Conservation (phyloP, 2,329 filamentous ascomycete genomes). For the Diaporthe amygdali region DNA sequence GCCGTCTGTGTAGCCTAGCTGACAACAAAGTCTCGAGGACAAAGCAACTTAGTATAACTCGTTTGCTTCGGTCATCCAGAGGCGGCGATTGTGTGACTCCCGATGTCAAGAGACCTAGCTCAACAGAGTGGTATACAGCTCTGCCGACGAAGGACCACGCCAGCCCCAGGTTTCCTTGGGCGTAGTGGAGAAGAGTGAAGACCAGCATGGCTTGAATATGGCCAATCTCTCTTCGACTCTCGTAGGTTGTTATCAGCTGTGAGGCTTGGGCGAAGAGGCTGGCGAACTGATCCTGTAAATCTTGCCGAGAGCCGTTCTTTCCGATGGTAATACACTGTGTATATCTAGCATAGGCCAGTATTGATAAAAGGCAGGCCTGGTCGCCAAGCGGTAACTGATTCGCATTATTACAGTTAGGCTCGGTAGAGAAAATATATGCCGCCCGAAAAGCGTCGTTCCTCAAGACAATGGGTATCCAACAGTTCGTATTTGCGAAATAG, state of each 20-base stretch:
- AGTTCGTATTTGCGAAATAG: background rate
- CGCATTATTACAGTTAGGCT: background rate
- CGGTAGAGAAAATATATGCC: background rate
- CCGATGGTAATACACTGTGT: background rate
- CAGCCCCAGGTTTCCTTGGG: background rate
- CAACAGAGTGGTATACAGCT: background rate
- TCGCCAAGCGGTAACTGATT: background rate
- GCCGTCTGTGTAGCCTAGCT: background rate
- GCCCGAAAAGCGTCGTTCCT: background rate
- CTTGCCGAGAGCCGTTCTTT: background rate
- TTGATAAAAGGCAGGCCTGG: background rate
- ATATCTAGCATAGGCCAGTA: background rate
- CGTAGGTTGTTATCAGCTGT: background rate
- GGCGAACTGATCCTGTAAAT: background rate
- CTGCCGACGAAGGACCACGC: background rate
- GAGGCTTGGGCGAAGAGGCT: background rate
- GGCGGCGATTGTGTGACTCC: background rate
- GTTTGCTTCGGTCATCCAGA: background rate
- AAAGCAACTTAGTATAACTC: background rate
- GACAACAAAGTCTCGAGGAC: background rate
- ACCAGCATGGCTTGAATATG: slow-evolving; percentile 1
- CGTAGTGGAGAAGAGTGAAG: background rate
- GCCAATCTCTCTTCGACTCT: background rate
- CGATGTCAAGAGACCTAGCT: background rate
- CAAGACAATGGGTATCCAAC: background rate